phyloP scores from a whole-genome alignment of 2,329 filamentous ascomycete genomes.

The Monosporascus sp. region DNA sequence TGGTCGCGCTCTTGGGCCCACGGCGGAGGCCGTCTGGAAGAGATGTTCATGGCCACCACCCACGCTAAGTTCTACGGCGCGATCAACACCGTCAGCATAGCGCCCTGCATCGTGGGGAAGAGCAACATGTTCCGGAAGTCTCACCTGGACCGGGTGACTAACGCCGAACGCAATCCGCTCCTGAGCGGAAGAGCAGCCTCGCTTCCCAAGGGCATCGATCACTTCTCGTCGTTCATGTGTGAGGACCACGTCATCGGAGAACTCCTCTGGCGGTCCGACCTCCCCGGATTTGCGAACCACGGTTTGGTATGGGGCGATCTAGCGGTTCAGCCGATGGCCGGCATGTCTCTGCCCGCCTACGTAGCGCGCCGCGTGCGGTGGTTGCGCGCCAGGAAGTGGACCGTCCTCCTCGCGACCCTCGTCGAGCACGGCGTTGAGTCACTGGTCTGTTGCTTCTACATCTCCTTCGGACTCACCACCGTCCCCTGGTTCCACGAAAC shows the following conservation, averaged over 20 bases:
- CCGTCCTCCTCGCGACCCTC: conserved; percentile 79
- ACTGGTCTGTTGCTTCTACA: conserved; percentile 75
- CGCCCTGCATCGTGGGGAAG: conserved; percentile 93
- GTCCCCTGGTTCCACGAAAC: conserved; percentile 55
- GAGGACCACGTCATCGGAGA: conserved; percentile 97
- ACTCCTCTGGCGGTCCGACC: conserved; percentile 69
- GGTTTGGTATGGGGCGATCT: conserved; percentile 79
- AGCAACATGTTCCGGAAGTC: conserved; percentile 97
- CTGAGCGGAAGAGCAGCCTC: conserved; percentile 32
- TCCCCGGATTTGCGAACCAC: conserved; percentile 69
- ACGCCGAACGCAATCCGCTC: conserved; percentile 40
- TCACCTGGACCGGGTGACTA: conserved; percentile 72
- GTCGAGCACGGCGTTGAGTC: conserved; percentile 92
- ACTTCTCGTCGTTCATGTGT: conserved; percentile 93
- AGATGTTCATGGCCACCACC: conserved; percentile 87
- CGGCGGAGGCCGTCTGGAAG: conserved; percentile 81
- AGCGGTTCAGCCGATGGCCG: conserved; percentile 81
- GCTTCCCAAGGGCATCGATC: conserved; percentile 69
- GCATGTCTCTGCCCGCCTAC: conserved; percentile 74
- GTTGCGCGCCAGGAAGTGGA: conserved; percentile 92
- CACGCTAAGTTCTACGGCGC: conserved; percentile 98
- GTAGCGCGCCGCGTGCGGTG: conserved; percentile 78
- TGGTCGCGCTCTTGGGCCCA: conserved; percentile 29
- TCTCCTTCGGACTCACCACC: conserved; percentile 73
- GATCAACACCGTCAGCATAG: conserved; percentile 87